Conservation (phyloP, 192 early-diverging fungal genomes). For the Haplosporangium gracile region DNA sequence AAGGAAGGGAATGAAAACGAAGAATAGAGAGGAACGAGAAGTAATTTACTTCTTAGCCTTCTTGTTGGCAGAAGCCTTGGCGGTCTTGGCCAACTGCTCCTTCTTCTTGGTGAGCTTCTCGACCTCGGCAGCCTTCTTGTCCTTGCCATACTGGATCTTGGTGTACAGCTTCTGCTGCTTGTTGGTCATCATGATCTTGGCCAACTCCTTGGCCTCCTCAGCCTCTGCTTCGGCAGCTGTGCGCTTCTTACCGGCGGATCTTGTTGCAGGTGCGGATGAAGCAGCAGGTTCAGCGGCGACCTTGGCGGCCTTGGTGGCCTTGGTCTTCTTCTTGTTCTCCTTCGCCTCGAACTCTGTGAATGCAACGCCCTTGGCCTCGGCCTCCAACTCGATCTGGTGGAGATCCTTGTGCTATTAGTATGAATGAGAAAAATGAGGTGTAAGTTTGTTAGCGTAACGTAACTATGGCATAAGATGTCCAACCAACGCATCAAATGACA, state of each 20-base stretch:
- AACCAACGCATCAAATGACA: neutral
- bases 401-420: constrained; percentile 54
- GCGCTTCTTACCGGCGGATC: constrained; percentile 64
- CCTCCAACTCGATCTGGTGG: constrained; percentile 75
- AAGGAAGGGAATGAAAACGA: neutral
- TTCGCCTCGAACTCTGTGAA: constrained; percentile 74
- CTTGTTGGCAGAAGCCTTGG: constrained; percentile 36
- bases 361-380: constrained; percentile 75
- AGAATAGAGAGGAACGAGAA: too few relatives aligned
- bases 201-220: constrained; percentile 79
- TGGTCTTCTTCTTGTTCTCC: constrained; percentile 59
- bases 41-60: constrained; percentile 53
- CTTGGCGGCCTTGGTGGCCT: constrained; percentile 26
- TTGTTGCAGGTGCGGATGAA: constrained; percentile 8
- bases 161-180: constrained; percentile 84
- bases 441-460: neutral
- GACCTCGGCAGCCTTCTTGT: constrained; percentile 78
- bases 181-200: constrained; percentile 90
- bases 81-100: constrained; percentile 45
- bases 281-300: neutral
- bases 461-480: neutral
- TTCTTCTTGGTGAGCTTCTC: constrained; percentile 59
- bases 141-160: constrained; percentile 81
- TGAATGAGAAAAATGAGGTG: neutral
- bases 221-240: constrained; percentile 69